Evolutionary conservation across 768 basidiomycete genomes (phyloP).

Genomic region (Boletus insuetus): DNA sequence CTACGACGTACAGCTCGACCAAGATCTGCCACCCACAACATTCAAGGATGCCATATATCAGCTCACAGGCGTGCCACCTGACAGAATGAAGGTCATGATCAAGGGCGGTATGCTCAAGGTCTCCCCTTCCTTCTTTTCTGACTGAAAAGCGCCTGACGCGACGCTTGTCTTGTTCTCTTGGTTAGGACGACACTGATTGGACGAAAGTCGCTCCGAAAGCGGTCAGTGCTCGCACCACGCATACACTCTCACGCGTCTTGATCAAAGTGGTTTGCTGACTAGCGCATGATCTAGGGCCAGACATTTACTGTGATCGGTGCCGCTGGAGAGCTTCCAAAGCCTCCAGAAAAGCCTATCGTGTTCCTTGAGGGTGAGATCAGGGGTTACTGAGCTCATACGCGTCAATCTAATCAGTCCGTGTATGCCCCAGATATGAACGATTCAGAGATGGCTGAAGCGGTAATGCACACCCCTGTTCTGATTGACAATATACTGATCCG

Average conservation of each 20-base stretch:
- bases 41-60: constrained; percentile 87
- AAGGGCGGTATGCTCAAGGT: constrained; percentile 92
- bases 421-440: constrained; percentile 76
- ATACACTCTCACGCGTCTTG: constrained; percentile 2
- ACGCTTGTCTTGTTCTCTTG: not conserved
- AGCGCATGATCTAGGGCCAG: constrained; percentile 58
- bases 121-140: not conserved
- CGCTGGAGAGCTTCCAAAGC: constrained; percentile 87
- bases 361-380: constrained; percentile 75
- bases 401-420: constrained; percentile 14
- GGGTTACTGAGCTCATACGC: not conserved
- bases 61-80: constrained; percentile 80
- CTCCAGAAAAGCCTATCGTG: constrained; percentile 72
- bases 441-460: constrained; percentile 72
- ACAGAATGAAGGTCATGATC: constrained; percentile 97
- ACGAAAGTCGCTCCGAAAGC: constrained; percentile 79
- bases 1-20: constrained; percentile 68
- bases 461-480: constrained; percentile 34
- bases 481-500: not conserved
- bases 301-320: constrained; percentile 93
- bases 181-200: constrained; percentile 85
- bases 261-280: not conserved
- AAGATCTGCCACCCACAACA: constrained; percentile 58
- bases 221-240: constrained; percentile 40
- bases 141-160: not conserved